A percentile compares a stretch with the other conserved stretches of the same genome.
phyloP scores from a whole-genome alignment of 2,329 filamentous ascomycete species.

The Aureobasidium sp. region DNA sequence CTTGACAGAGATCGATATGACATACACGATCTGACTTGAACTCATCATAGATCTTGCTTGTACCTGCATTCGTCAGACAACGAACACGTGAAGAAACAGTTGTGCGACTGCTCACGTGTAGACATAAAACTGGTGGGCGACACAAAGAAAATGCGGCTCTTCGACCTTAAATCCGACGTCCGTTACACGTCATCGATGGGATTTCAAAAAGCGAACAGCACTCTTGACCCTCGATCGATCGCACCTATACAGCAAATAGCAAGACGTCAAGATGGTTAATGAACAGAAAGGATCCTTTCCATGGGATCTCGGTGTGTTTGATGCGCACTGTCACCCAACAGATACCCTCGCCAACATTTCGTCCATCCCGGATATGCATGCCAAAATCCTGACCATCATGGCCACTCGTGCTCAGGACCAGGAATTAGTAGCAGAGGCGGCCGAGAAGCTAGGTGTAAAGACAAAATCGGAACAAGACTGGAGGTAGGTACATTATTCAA shows the following conservation, averaged over 20 bases:
- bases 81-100: not conserved
- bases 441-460: conserved; percentile 44
- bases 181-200: not conserved
- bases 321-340: conserved; percentile 79
- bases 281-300: conserved; percentile 39
- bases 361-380: conserved; percentile 55
- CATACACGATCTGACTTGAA: not conserved
- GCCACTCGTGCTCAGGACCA: conserved; percentile 69
- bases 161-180: not conserved
- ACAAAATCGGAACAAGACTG: conserved; percentile 16
- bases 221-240: not conserved
- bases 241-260: not conserved
- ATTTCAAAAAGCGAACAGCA: not conserved
- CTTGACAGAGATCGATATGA: not conserved
- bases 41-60: not conserved
- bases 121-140: not conserved
- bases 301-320: conserved; percentile 63
- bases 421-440: conserved; percentile 56
- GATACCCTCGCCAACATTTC: conserved; percentile 59
- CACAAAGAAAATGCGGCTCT: not conserved
- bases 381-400: conserved; percentile 63
- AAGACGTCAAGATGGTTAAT: conserved; percentile 13
- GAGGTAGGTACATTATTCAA: conserved; percentile 22
- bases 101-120: not conserved
- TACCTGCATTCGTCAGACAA: too few species aligned